Evolutionary conservation across 2,329 filamentous ascomycete genomes (phyloP).

Genomic region (Chaetomium strumarium): DNA sequence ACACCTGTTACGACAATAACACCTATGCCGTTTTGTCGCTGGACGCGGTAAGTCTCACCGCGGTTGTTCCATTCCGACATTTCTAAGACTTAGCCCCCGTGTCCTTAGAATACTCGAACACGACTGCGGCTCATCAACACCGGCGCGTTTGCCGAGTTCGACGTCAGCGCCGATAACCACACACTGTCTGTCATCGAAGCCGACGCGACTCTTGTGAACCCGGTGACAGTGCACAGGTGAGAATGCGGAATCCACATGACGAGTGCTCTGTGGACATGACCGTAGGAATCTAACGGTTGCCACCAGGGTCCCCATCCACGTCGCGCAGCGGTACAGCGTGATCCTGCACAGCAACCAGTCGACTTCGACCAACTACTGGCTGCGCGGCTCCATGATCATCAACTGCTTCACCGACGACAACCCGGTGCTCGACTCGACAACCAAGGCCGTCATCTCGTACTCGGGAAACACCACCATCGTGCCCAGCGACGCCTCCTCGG

Average conservation of each 20-base stretch:
- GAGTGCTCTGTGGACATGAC: too few relatives aligned
- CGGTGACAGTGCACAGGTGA: conserved; percentile 28
- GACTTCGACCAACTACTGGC: conserved; percentile 29
- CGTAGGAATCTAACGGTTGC: background rate
- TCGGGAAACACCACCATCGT: conserved; percentile 15
- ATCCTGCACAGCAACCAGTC: conserved; percentile 30
- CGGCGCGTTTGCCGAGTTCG: conserved; percentile 33
- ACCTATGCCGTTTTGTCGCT: background rate
- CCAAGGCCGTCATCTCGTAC: conserved; percentile 14
- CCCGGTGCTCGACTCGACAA: background rate
- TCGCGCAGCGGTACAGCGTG: conserved; percentile 36
- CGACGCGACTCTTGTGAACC: conserved; percentile 35
- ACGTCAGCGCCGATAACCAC: conserved; percentile 36
- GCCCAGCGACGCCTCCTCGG: background rate
- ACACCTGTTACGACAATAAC: conserved; percentile 1
- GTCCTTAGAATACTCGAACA: background rate
- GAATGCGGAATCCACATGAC: background rate
- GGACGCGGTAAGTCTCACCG: background rate
- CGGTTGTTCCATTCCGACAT: background rate
- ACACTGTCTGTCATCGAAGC: conserved; percentile 35
- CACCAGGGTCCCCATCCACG: conserved; percentile 30
- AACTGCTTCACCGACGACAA: conserved; percentile 27
- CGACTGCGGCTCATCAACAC: conserved; percentile 7
- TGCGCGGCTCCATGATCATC: conserved; percentile 32
- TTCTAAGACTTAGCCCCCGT: background rate